A percentile compares a stretch with the other conserved stretches of the same genome.
Evolutionary conservation across 768 basidiomycete genomes (phyloP).

Genomic region (Tylopilus plumbeoviolaceoides): DNA sequence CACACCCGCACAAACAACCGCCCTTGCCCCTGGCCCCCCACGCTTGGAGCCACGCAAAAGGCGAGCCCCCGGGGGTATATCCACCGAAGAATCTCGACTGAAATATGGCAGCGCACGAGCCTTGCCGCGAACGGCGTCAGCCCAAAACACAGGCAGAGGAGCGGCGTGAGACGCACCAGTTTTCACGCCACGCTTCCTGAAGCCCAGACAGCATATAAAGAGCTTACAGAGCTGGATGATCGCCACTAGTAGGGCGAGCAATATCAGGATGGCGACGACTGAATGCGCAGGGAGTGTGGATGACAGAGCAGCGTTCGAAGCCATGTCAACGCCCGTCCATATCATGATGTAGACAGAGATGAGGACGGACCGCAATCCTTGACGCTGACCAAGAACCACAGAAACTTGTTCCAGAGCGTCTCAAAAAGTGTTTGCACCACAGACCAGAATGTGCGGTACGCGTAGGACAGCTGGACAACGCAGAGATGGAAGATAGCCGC

Average conservation of each 20-base stretch:
- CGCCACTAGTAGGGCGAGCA: background rate
- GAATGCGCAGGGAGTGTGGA: conserved; percentile 1
- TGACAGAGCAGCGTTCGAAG: background rate
- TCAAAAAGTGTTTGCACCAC: too few species aligned
- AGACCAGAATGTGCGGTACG: too few species aligned
- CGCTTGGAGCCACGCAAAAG: background rate
- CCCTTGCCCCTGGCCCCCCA: background rate
- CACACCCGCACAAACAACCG: too few species aligned
- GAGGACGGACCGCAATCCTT: too few species aligned
- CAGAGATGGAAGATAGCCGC: too few species aligned
- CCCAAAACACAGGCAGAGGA: background rate
- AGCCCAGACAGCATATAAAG: conserved; percentile 1
- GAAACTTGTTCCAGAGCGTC: too few species aligned
- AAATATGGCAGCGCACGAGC: conserved; percentile 14
- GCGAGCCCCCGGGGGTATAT: conserved; percentile 4
- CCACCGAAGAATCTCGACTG: conserved; percentile 18
- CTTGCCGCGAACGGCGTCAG: conserved; percentile 1
- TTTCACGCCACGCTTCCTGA: background rate
- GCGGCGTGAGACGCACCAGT: conserved; percentile 11
- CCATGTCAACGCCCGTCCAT: too few species aligned
- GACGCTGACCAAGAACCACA: too few species aligned
- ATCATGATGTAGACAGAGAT: too few species aligned
- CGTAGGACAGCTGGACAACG: too few species aligned
- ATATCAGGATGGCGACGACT: conserved; percentile 8
- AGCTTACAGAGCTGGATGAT: background rate